Base-by-base conservation (phyloP, 2,329 filamentous ascomycete genomes). In the Tolypocladium sp. region DNA sequence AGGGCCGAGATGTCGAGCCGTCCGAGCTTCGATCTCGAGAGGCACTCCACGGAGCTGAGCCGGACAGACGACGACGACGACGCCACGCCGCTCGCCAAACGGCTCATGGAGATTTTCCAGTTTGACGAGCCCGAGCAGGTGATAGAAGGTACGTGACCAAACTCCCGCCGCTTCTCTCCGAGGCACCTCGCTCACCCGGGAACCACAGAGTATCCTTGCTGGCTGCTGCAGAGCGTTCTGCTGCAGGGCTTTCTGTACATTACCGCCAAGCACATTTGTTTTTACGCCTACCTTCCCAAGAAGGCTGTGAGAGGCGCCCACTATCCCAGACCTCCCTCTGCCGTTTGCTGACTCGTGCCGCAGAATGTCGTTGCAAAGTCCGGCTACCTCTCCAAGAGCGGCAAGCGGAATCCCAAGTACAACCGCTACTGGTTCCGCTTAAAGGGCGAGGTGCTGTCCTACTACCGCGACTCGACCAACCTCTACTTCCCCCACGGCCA, bases 171-270 rank as follows among this genome's bases (percentile, higher is more conserved):
- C 49, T 22, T 22, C 49, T 15, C 20, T 9, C 20, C 20, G 10
- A 22, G 20, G 3, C 20, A 22, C 30, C 20, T 37, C 30, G 10
- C 49, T 53, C 20, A 53, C 30, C 6, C 4, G 20, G n/a, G 6
- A 22, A 8, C 22, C 15, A 3, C 71, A 85, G 93, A 97, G 77
- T 97, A 95, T 70, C 90, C 92, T 10, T 97, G 93, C 75, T 97
- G 91, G 87, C 77, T 97, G 44, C 77, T 97, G 40, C 92, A 97
- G 71, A 96, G 89, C 69, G 91, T 96, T 52, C 78, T 97, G 37
- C 81, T 97, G 10, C 92, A 97, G 70, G 94, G 94, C 7, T 97
- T 94, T 71, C 88, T 99, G 82, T 97, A 97, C 75, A 90, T 99
- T 68, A 97, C 94, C 0, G 81, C 89, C 62, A 89, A 88, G 66